Evolutionary conservation across 164 flowering plant species (phyloP).

Genomic region (Houttuynia cordata): DNA sequence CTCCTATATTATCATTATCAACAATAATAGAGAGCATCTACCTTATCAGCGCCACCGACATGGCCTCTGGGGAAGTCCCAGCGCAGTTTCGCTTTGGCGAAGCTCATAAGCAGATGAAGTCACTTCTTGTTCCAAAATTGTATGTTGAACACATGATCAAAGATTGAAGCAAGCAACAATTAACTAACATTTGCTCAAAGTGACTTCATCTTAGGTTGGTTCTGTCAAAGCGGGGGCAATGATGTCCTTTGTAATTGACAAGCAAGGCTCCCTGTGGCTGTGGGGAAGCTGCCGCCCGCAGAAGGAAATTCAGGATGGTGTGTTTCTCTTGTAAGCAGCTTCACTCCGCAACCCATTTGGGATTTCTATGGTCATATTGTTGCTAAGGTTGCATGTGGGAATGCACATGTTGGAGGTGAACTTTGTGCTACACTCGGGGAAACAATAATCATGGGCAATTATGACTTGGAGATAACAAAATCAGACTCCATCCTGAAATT

Average conservation of each 20-base stretch:
- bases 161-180: too few relatives aligned
- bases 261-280: slow-evolving; percentile 72
- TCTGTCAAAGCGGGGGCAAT: slow-evolving; percentile 77
- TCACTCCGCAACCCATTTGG: slow-evolving; percentile 51
- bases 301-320: slow-evolving; percentile 19
- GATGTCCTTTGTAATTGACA: slow-evolving; percentile 88
- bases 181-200: background rate
- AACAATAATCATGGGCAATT: slow-evolving; percentile 69
- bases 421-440: slow-evolving; percentile 83
- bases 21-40: too few relatives aligned
- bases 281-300: slow-evolving; percentile 76
- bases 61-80: too few relatives aligned
- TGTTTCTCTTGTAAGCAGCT: slow-evolving; percentile 30
- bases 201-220: slow-evolving; percentile 26
- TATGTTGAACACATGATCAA: too few relatives aligned
- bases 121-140: too few relatives aligned
- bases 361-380: slow-evolving; percentile 71
- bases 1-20: too few relatives aligned
- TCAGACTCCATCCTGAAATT: slow-evolving; percentile 40
- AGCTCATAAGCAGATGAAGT: too few relatives aligned
- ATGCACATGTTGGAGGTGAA: slow-evolving; percentile 67
- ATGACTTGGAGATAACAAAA: slow-evolving; percentile 65
- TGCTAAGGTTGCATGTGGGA: slow-evolving; percentile 92
- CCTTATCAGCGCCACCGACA: too few relatives aligned
- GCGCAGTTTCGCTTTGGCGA: too few relatives aligned